A percentile compares a stretch with the other conserved stretches of the same genome.
phyloP scores from a whole-genome alignment of 108 stramenopile species.

The Nannochloropsis gaditana region DNA sequence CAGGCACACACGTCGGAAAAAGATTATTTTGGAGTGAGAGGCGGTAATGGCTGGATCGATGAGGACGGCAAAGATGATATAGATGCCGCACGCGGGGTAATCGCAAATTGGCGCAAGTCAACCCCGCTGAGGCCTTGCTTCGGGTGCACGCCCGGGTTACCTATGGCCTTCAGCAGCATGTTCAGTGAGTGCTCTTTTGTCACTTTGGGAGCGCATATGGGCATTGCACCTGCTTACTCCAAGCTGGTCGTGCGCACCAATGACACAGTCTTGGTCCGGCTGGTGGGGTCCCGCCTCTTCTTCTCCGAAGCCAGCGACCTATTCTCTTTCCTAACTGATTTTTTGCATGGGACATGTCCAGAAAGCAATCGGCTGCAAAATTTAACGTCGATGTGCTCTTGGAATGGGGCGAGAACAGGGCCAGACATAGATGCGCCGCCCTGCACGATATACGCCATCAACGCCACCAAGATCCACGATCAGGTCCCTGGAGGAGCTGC shows the following conservation, averaged over 20 bases:
- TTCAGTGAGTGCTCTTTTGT: constrained; percentile 17
- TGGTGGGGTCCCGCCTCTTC: constrained; percentile 1
- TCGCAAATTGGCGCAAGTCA: constrained; percentile 5
- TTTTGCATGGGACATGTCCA: not conserved
- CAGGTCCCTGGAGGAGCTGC: not conserved
- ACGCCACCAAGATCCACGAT: not conserved
- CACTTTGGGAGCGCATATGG: not conserved
- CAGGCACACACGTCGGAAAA: too few species aligned
- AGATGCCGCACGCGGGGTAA: not conserved
- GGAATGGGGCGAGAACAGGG: not conserved
- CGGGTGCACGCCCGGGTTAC: not conserved
- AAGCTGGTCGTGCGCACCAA: not conserved
- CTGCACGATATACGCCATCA: constrained; percentile 1
- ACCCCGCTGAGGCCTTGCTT: not conserved
- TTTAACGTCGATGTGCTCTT: not conserved
- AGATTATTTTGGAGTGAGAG: too few species aligned
- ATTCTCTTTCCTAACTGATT: not conserved
- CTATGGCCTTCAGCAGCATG: not conserved
- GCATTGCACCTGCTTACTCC: not conserved
- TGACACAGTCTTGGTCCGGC: not conserved
- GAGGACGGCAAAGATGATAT: not conserved
- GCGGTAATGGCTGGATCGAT: too few species aligned
- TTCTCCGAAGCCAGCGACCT: constrained; percentile 11
- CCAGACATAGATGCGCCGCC: not conserved
- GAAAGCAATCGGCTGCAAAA: constrained; percentile 1